Evolutionary conservation across 495 filamentous ascomycete species (phyloP).

Genomic region (Aspergillus coremiiformis): DNA sequence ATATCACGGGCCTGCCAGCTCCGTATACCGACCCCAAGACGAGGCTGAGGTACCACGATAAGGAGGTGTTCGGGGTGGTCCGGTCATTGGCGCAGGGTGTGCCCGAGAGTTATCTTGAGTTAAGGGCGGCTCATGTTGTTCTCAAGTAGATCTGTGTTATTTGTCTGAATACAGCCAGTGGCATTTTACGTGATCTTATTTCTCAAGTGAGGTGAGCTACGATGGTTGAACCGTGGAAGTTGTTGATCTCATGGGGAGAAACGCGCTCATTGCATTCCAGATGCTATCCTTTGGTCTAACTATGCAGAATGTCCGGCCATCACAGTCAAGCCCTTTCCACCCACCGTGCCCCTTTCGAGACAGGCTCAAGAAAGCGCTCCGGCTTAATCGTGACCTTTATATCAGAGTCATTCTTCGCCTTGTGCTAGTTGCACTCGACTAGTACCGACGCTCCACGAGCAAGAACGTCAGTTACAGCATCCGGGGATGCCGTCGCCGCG

Average conservation of each 20-base stretch:
- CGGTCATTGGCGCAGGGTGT: conserved; percentile 67
- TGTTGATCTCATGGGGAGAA: neutral
- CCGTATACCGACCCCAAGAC: conserved; percentile 93
- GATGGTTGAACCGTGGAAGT: too few species aligned
- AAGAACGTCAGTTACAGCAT: conserved; percentile 50
- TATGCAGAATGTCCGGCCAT: conserved; percentile 48
- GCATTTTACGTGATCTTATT: neutral
- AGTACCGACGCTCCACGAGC: conserved; percentile 45
- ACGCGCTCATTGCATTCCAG: neutral
- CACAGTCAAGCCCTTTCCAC: conserved; percentile 90
- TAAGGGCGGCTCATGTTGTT: conserved; percentile 84
- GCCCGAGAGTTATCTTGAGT: conserved; percentile 80
- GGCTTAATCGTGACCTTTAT: conserved; percentile 84
- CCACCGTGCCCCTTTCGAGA: conserved; percentile 68
- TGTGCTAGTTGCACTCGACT: conserved; percentile 39
- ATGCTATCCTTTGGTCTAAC: conserved; percentile 3
- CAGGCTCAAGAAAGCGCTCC: conserved; percentile 78
- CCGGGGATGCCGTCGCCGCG: conserved; percentile 47
- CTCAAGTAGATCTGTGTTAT: conserved; percentile 55
- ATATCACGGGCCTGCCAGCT: conserved; percentile 83
- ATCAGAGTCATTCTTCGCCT: conserved; percentile 46
- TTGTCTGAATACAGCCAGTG: neutral
- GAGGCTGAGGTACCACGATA: conserved; percentile 78
- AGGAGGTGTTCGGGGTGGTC: conserved; percentile 78
- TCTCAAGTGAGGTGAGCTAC: neutral